Base-by-base conservation (phyloP, 1,284 basidiomycete genomes). In the Papiliotrema nemorosa region DNA sequence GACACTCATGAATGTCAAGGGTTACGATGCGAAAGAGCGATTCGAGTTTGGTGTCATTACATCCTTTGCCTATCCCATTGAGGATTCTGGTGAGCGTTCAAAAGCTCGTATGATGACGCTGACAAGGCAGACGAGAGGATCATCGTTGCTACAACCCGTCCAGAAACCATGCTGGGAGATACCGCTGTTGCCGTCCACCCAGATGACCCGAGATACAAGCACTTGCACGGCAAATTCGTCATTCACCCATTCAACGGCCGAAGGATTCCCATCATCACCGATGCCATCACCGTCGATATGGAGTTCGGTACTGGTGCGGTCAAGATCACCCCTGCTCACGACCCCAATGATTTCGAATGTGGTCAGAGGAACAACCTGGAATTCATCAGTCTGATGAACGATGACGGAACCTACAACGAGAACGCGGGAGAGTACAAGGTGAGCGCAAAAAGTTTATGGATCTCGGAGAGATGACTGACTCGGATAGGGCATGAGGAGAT, bases 301-400 rank as follows among this genome's bases (percentile, higher is more conserved):
- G 82, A 83, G 35, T 97, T 98, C 63, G 96, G 96, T 49, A 99
- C 96, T 24, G 96, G 96, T 76, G 96, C 94, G 5, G 94, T 98
- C 53, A 98, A 99, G 79, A 98, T 98, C 70, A 98, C 96, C 0
- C 96, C 96, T n/a, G 96, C 94, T 0, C 96, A 98, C 72, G 96
- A 98, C 73, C 87, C 85, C 33, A 96, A 96, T 70, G 94, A 98
- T 81, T 98, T 96, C 74, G 91, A 94, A 64, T 91, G 94, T 61
- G 96, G 91, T 27, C 72, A 84, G 66, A 79, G 94, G 40, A 91
- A 98, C 74, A 84, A 87, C 12, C 80, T 99, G 39, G 85, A 90
- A 52, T 96, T 97, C 69, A 88, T 99, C 78, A 97, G 88, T 72
- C 88, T 98, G 63, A 76, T 98, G 67, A 96, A 97, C 70, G 96